Conservation (phyloP, 2,329 filamentous ascomycete genomes). For the Aspergillus melleus region DNA sequence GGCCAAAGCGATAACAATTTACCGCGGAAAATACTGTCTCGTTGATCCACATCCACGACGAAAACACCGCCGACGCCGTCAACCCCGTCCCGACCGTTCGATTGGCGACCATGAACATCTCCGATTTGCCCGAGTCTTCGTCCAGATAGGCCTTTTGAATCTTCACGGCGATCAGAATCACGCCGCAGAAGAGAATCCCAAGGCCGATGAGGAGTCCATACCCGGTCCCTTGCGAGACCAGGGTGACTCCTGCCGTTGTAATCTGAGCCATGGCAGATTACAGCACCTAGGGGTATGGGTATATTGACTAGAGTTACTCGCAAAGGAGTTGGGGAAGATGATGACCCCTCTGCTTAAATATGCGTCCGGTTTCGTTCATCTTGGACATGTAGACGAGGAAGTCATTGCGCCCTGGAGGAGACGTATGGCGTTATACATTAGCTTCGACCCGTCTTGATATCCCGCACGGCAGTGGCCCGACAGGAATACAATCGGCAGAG, state of each 20-base stretch:
- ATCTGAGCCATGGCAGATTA: neutral
- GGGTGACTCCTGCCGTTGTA: slow-evolving; percentile 8
- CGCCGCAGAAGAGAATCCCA: slow-evolving; percentile 48
- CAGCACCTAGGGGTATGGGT: neutral
- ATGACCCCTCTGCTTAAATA: neutral
- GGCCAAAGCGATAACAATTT: slow-evolving; percentile 35
- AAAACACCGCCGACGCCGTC: slow-evolving; percentile 40
- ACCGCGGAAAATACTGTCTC: slow-evolving; percentile 37
- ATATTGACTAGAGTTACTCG: neutral
- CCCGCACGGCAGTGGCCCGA: neutral
- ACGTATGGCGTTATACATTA: slow-evolving; percentile 1
- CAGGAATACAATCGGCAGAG: neutral
- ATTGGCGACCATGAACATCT: slow-evolving; percentile 44
- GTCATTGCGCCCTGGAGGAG: neutral
- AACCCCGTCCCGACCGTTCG: slow-evolving; percentile 38
- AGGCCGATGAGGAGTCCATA: slow-evolving; percentile 54
- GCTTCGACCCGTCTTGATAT: neutral
- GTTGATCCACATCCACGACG: slow-evolving; percentile 43
- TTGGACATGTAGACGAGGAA: neutral
- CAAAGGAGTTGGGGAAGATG: neutral
- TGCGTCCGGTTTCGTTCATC: neutral
- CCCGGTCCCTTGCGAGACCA: slow-evolving; percentile 31
- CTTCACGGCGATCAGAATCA: slow-evolving; percentile 49
- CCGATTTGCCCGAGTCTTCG: slow-evolving; percentile 41
- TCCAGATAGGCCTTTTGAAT: slow-evolving; percentile 41